phyloP scores from a whole-genome alignment of 345 rosid species.

The Eutrema yunnanense region DNA sequence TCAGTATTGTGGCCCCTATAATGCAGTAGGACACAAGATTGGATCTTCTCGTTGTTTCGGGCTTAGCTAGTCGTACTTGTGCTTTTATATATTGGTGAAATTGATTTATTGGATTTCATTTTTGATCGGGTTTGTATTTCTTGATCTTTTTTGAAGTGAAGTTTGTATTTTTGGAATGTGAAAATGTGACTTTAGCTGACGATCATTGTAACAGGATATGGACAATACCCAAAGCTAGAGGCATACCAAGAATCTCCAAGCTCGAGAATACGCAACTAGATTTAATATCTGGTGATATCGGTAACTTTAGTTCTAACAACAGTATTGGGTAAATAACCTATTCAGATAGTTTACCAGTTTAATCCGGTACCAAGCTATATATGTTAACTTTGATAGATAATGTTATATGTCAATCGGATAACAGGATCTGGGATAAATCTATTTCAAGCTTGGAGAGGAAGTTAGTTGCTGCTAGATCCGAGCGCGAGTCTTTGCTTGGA shows the following conservation, averaged over 20 bases:
- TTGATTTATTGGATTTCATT: no score
- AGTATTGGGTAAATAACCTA: neutral
- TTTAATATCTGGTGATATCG: neutral
- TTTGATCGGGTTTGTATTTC: neutral
- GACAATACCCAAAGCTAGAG: slow-evolving; percentile 33
- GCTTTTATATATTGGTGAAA: no score
- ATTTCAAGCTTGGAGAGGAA: neutral
- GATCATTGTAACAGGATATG: slow-evolving; percentile 34
- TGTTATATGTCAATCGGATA: neutral
- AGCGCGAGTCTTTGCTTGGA: neutral
- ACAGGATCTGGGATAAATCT: neutral
- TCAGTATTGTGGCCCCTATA: no score
- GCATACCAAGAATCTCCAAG: slow-evolving; percentile 1
- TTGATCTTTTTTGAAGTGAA: neutral
- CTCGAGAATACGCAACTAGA: neutral
- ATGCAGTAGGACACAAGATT: no score
- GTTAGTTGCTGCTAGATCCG: neutral
- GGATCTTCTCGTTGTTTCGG: no score
- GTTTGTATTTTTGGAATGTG: neutral
- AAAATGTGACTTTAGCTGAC: neutral
- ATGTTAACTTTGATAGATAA: neutral
- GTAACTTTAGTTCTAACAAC: neutral
- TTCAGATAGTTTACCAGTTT: neutral
- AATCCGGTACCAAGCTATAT: no score
- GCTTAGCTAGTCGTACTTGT: no score